Evolutionary conservation across 495 filamentous ascomycete genomes (phyloP).

Genomic region (Collariella sp.): DNA sequence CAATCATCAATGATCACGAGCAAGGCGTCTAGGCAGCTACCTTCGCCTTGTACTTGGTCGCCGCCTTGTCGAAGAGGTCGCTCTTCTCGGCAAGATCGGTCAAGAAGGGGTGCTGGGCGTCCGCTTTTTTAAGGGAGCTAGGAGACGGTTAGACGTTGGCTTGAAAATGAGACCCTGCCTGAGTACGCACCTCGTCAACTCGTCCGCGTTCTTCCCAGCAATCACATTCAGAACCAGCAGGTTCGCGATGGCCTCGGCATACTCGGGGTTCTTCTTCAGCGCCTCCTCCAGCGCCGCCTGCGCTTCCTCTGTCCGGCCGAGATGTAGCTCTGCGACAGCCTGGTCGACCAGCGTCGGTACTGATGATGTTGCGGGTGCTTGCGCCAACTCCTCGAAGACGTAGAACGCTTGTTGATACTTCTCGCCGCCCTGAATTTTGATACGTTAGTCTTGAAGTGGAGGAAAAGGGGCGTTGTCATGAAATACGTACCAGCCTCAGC

Average conservation of each 20-base stretch:
- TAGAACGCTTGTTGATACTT: slow-evolving; percentile 97
- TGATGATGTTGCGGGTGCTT: slow-evolving; percentile 64
- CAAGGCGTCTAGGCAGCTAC: slow-evolving; percentile 44
- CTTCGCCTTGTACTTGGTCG: slow-evolving; percentile 67
- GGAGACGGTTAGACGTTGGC: slow-evolving; percentile 1
- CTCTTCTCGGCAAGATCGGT: slow-evolving; percentile 67
- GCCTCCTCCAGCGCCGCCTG: slow-evolving; percentile 78
- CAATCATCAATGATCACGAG: slow-evolving; percentile 7
- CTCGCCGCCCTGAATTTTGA: slow-evolving; percentile 65
- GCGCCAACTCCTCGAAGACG: slow-evolving; percentile 94
- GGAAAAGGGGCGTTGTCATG: background rate
- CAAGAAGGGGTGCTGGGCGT: slow-evolving; percentile 58
- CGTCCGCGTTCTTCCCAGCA: slow-evolving; percentile 56
- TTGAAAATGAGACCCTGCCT: too few relatives aligned
- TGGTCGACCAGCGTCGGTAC: slow-evolving; percentile 67
- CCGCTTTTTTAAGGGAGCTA: slow-evolving; percentile 50
- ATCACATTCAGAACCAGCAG: slow-evolving; percentile 67
- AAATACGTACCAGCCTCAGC: slow-evolving; percentile 62
- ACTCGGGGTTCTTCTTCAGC: slow-evolving; percentile 59
- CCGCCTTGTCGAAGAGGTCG: slow-evolving; percentile 68
- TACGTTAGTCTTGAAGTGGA: background rate
- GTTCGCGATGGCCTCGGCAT: slow-evolving; percentile 72
- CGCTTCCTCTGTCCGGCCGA: slow-evolving; percentile 82
- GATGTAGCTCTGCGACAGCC: slow-evolving; percentile 84
- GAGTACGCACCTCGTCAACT: slow-evolving; percentile 47